These are phyloP conservation scores for Nemania sp. DNA, from an alignment of 2,329 filamentous ascomycete genomes.

Conservation along the genomic window DNA sequence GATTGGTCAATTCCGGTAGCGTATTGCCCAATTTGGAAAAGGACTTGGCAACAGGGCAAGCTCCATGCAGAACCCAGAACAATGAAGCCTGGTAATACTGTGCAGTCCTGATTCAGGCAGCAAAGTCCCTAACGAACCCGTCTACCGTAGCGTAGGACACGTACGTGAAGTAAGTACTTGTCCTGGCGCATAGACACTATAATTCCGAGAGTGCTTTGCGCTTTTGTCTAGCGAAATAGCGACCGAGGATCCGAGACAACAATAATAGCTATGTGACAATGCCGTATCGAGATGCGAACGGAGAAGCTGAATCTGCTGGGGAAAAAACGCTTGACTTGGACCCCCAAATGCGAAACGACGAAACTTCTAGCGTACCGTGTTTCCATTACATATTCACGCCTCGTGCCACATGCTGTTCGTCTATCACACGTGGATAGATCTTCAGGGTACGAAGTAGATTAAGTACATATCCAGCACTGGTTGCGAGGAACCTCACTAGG, in stretches of 20 bases:
- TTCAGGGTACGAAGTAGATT: neutral
- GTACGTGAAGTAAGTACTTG: neutral
- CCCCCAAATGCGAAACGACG: neutral
- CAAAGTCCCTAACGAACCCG: neutral
- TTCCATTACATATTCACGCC: neutral
- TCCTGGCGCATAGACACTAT: too few relatives aligned
- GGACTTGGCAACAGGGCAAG: constrained; percentile 7
- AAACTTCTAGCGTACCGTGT: neutral
- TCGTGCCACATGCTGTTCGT: neutral
- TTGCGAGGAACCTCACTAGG: constrained; percentile 14
- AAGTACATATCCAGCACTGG: neutral
- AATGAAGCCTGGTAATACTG: neutral
- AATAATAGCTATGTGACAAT: too few relatives aligned
- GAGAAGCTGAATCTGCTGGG: neutral
- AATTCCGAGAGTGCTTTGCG: neutral
- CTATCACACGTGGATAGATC: neutral
- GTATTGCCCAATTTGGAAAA: constrained; percentile 24
- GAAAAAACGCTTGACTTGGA: neutral
- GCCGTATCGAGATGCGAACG: neutral
- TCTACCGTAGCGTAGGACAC: neutral
- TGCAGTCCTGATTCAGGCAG: neutral
- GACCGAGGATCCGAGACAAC: neutral
- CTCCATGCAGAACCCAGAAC: neutral
- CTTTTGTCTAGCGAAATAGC: neutral
- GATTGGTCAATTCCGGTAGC: constrained; percentile 20